A percentile compares a stretch with the other conserved stretches of the same genome.
These are phyloP conservation scores for Brassica nigra DNA, from an alignment of 345 rosid species.

Conservation along the genomic window DNA sequence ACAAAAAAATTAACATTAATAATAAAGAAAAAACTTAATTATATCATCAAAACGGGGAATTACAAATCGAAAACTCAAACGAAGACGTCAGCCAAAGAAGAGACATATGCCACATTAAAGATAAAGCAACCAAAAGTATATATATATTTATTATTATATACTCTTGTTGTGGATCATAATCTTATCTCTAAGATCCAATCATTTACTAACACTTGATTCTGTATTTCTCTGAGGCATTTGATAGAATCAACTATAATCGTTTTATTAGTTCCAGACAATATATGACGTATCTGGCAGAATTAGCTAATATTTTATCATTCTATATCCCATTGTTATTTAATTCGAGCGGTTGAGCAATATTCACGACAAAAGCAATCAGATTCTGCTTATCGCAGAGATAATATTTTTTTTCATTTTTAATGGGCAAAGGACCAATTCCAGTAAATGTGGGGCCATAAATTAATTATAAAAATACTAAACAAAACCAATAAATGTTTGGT, in stretches of 20 bases:
- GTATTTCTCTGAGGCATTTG: neutral
- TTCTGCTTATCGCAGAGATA: constrained; percentile 37
- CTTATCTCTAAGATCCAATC: constrained; percentile 27
- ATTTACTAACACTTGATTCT: neutral
- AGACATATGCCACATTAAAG: neutral
- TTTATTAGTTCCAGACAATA: neutral
- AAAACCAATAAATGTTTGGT: constrained; percentile 27
- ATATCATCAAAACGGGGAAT: neutral
- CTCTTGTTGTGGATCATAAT: constrained; percentile 9
- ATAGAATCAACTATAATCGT: neutral
- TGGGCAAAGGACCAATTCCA: constrained; percentile 24
- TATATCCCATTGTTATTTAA: constrained; percentile 22
- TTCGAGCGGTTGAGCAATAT: constrained; percentile 36
- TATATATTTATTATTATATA: neutral
- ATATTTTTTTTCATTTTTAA: neutral
- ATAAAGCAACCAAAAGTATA: neutral
- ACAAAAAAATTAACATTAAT: neutral
- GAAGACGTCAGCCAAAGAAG: constrained; percentile 14
- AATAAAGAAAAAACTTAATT: neutral
- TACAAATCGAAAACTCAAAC: neutral
- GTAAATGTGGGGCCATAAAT: constrained; percentile 27
- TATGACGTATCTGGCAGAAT: constrained; percentile 24
- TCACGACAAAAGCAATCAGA: constrained; percentile 33
- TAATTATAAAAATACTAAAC: neutral
- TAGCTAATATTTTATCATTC: neutral